Conservation (phyloP, 2,329 filamentous ascomycete genomes). For the Macrophomina tecta region DNA sequence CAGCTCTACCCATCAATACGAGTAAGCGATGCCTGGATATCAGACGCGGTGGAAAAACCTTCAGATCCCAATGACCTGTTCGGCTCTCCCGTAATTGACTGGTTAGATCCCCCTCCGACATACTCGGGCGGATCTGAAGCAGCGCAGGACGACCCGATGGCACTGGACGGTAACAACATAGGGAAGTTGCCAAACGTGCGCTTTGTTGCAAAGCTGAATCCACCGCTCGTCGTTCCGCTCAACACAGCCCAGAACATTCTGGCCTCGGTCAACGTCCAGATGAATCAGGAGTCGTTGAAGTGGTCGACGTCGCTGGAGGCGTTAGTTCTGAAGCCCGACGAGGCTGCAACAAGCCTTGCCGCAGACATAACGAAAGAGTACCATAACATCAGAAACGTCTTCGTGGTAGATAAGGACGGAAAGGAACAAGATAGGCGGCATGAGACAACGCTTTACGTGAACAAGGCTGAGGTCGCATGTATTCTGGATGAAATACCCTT, state of each 20-base stretch:
- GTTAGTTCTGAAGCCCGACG: constrained; percentile 61
- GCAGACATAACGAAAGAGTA: constrained; percentile 57
- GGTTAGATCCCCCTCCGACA: constrained; percentile 74
- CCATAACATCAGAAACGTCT: constrained; percentile 55
- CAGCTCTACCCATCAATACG: constrained; percentile 66
- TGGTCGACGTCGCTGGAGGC: constrained; percentile 51
- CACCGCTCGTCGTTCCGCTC: constrained; percentile 73
- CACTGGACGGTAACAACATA: constrained; percentile 51
- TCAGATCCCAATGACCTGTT: constrained; percentile 49
- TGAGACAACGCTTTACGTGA: constrained; percentile 69
- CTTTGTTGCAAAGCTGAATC: constrained; percentile 77
- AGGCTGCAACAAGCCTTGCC: constrained; percentile 56
- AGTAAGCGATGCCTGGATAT: constrained; percentile 77
- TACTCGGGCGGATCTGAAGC: constrained; percentile 43
- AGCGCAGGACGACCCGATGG: constrained; percentile 58
- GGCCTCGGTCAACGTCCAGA: constrained; percentile 63
- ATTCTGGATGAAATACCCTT: constrained; percentile 73
- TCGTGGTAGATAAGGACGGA: constrained; percentile 40
- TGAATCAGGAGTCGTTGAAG: constrained; percentile 60
- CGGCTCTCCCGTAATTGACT: constrained; percentile 62
- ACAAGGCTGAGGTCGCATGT: constrained; percentile 75
- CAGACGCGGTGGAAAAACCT: constrained; percentile 63
- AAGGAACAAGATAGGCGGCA: constrained; percentile 43
- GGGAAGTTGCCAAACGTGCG: constrained; percentile 71
- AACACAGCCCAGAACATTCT: constrained; percentile 68